Percentiles rank a stretch among this genome's conserved stretches.
Evolutionary conservation across 176 grass and related monocot species (phyloP).

Genomic region (Oryza coarctata): DNA sequence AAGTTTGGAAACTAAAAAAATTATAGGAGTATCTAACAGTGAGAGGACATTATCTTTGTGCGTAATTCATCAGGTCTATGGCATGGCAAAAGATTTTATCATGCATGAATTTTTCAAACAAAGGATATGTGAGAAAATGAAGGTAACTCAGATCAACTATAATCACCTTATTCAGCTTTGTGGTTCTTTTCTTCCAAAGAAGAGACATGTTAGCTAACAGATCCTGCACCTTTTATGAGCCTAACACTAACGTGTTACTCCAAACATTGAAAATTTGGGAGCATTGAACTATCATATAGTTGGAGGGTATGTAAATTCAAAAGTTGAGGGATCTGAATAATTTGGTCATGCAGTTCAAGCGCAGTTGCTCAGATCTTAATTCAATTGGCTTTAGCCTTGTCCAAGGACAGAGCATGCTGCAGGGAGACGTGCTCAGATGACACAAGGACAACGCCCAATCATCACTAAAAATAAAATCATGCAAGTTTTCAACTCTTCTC

Average conservation of each 20-base stretch:
- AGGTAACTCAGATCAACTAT: constrained; percentile 3
- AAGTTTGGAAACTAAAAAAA: not conserved
- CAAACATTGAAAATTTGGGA: not conserved
- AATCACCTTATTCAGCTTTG: not conserved
- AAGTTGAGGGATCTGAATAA: not conserved
- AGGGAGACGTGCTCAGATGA: not conserved
- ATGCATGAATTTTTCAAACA: not conserved
- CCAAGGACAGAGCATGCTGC: not conserved
- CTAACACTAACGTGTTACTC: not conserved
- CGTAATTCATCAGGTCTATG: not conserved
- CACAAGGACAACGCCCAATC: not conserved
- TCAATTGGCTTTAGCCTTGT: not conserved
- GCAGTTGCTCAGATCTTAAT: not conserved
- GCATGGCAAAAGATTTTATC: not conserved
- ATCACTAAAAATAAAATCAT: not conserved
- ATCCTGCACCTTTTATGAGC: not conserved
- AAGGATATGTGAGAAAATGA: not conserved
- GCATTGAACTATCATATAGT: not conserved
- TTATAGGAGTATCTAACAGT: not conserved
- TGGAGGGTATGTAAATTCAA: not conserved
- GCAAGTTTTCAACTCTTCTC: not conserved
- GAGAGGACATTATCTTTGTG: not conserved
- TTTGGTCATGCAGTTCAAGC: not conserved
- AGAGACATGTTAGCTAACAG: not conserved
- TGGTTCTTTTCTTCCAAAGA: not conserved